Conservation (phyloP, 257 asterid genomes). For the Prunella vulgaris region DNA sequence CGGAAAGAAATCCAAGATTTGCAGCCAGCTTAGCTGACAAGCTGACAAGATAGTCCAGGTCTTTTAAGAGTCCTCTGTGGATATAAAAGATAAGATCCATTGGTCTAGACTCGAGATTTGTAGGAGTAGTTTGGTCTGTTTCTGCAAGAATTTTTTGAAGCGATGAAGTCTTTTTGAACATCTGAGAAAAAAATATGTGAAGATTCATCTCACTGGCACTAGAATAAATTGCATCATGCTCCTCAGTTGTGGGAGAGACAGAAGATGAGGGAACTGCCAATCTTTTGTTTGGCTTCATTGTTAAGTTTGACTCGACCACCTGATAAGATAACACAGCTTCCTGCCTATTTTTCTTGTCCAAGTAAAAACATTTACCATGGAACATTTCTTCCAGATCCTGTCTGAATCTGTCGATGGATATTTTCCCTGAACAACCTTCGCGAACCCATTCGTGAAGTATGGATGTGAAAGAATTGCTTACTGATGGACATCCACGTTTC, state of each 20-base stretch:
- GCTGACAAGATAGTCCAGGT: constrained; percentile 49
- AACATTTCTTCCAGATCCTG: constrained; percentile 49
- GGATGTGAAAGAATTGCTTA: constrained; percentile 44
- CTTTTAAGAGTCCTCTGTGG: constrained; percentile 64
- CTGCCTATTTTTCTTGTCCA: constrained; percentile 37
- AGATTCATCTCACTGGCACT: constrained; percentile 39
- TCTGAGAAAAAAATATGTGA: constrained; percentile 46
- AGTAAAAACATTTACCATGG: constrained; percentile 50
- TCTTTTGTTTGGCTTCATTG: constrained; percentile 11
- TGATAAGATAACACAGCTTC: constrained; percentile 23
- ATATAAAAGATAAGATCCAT: constrained; percentile 55
- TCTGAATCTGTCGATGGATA: constrained; percentile 49
- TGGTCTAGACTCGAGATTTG: constrained; percentile 48
- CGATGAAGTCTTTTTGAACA: constrained; percentile 23
- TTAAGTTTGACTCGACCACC: constrained; percentile 24
- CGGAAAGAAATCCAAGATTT: constrained; percentile 36
- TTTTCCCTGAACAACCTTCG: constrained; percentile 62
- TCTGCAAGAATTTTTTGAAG: constrained; percentile 32
- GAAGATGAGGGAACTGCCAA: constrained; percentile 36
- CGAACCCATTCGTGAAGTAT: constrained; percentile 57
- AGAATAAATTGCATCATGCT: constrained; percentile 30
- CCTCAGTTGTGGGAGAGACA: constrained; percentile 28
- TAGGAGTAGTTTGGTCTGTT: constrained; percentile 18
- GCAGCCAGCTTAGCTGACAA: constrained; percentile 56
- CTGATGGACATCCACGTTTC: constrained; percentile 36